Evolutionary conservation across 2,329 filamentous ascomycete genomes (phyloP), one percentile per base, ranked within the genome.

Genomic region (Neopestalotiopsis rosae): DNA sequence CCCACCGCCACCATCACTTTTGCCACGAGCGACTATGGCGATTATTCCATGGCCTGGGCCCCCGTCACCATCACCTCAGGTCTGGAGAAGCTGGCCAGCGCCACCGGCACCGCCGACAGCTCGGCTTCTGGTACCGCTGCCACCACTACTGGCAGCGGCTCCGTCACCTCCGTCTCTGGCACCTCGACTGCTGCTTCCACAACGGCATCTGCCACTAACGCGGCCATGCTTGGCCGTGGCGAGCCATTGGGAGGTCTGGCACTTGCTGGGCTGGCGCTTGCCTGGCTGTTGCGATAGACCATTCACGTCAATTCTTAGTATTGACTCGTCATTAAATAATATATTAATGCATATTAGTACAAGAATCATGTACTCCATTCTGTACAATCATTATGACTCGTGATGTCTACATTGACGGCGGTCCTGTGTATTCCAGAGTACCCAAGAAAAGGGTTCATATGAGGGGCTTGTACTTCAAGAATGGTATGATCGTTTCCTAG

Each of bases 21-120:
- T 9, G 56, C 17, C n/a, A 9, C 30, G 14, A 61, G 28, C 65
- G 34, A 34, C 59, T 30, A 62, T 38, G 24, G 20, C 45, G 62
- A 65, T 24, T 13, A 20, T 12, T 14, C 28, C 14, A 13, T 66
- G 12, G 64, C 24, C 42, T 67, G 65, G 65, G n/a, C 58, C 20
- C 65, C 65, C n/a, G 32, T 67, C 20, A 67, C 65, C 52, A 67
- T 67, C 34, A 67, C 65, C 34, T 10, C 65, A n/a, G 65, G 65
- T 9, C 56, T 67, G 52, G 65, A 67, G 20, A 59, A 42, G 56
- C 34, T 67, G 32, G 65, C 65, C 28, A 61, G 52, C 34, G 65
- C 65, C 12, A 67, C 65, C 14, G 65, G 14, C 9, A 61, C 65
- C 17, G 9, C 45, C 12, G 63, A 17, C 5, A 24, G 3, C 20